phyloP scores from a whole-genome alignment of 2,329 filamentous ascomycete genomes.

The Graphilbum sp. region DNA sequence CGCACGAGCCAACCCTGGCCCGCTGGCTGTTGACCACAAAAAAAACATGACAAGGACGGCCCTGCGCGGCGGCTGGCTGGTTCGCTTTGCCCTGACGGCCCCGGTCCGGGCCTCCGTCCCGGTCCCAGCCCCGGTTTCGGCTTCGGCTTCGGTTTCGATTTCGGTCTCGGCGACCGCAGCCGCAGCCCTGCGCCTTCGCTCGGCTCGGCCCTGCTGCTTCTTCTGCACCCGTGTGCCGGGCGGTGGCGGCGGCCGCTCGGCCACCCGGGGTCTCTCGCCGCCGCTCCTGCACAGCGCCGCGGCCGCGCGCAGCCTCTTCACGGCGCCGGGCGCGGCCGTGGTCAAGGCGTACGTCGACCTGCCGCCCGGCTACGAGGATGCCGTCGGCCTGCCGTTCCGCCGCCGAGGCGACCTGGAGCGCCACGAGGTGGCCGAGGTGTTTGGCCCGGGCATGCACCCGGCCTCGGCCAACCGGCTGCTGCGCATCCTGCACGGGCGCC shows the following conservation, averaged over 20 bases:
- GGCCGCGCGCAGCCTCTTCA: slow-evolving; percentile 14
- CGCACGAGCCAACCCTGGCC: too few species aligned
- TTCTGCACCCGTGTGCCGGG: too few species aligned
- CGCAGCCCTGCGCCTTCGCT: too few species aligned
- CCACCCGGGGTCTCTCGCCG: neutral
- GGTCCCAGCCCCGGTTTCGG: too few species aligned
- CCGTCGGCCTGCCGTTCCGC: slow-evolving; percentile 35
- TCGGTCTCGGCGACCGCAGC: too few species aligned
- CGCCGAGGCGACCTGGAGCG: slow-evolving; percentile 30
- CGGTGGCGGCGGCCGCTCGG: neutral
- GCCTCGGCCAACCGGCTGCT: slow-evolving; percentile 35
- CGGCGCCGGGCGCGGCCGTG: slow-evolving; percentile 16
- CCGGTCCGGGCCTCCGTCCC: too few species aligned
- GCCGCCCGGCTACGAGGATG: slow-evolving; percentile 39
- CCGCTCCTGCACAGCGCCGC: neutral
- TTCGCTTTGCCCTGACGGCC: too few species aligned
- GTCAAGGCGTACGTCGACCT: slow-evolving; percentile 40
- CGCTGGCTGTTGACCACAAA: too few species aligned
- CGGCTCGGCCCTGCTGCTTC: too few species aligned
- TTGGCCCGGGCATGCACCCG: slow-evolving; percentile 29
- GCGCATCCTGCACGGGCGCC: slow-evolving; percentile 42
- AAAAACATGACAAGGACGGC: too few species aligned
- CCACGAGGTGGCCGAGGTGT: slow-evolving; percentile 29
- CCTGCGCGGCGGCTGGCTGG: too few species aligned
- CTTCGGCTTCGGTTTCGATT: too few species aligned